phyloP scores from a whole-genome alignment of 2,329 filamentous ascomycete species.

The Rugonectria rugulosa region DNA sequence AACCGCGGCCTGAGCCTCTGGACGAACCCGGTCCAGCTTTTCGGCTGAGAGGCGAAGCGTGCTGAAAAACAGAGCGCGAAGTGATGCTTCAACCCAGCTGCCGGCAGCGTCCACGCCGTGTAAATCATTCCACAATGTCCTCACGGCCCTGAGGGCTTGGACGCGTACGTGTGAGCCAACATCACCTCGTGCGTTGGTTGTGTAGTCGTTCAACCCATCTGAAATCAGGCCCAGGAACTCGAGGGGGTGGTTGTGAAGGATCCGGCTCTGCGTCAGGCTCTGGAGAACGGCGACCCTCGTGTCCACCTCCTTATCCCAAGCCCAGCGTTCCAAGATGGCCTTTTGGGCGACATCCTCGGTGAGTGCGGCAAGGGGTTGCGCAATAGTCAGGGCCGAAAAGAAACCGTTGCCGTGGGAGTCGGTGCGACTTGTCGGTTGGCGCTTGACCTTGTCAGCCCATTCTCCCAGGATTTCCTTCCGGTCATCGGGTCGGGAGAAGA shows the following conservation, averaged over 20 bases:
- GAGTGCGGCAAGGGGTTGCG: constrained; percentile 51
- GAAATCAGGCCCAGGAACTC: constrained; percentile 56
- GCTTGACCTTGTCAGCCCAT: constrained; percentile 56
- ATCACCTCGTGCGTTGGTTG: constrained; percentile 86
- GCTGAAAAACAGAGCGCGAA: constrained; percentile 54
- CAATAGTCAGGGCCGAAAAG: constrained; percentile 61
- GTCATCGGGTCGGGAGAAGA: constrained; percentile 49
- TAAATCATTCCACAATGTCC: constrained; percentile 62
- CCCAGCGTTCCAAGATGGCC: constrained; percentile 62
- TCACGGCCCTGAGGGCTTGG: constrained; percentile 80
- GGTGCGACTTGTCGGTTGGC: constrained; percentile 43
- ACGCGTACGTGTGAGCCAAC: constrained; percentile 86
- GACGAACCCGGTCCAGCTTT: constrained; percentile 87
- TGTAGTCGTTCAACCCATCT: constrained; percentile 84
- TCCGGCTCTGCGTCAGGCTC: constrained; percentile 57
- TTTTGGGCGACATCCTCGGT: constrained; percentile 47
- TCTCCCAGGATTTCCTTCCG: constrained; percentile 50
- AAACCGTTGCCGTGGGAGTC: constrained; percentile 56
- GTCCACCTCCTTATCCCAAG: constrained; percentile 56
- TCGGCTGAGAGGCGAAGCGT: constrained; percentile 79
- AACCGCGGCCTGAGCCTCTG: constrained; percentile 66
- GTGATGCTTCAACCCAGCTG: constrained; percentile 40
- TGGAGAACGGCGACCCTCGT: constrained; percentile 63
- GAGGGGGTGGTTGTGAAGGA: constrained; percentile 51
- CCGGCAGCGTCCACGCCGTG: constrained; percentile 9